Percentiles rank a stretch among this genome's conserved stretches.
Conservation (phyloP, 1,284 basidiomycete genomes). For the Lentinula novae-zelandiae region DNA sequence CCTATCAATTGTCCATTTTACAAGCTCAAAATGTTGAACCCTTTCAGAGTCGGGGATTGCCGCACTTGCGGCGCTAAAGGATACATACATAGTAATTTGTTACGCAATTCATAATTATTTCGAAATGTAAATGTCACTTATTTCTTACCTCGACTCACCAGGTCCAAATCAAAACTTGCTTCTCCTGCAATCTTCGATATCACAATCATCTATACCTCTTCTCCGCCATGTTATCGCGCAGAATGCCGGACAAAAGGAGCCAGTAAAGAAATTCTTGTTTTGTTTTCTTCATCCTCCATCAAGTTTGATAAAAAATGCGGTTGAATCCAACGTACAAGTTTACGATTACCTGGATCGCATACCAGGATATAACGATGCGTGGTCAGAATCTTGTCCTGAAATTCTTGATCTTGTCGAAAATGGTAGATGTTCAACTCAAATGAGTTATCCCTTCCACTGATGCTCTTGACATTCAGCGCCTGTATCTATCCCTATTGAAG, state of each 20-base stretch:
- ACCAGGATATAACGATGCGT: conserved; percentile 47
- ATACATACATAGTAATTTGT: background rate
- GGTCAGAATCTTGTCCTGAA: conserved; percentile 28
- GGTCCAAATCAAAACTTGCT: conserved; percentile 45
- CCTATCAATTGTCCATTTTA: too few species aligned
- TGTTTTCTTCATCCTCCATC: conserved; percentile 57
- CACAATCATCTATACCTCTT: conserved; percentile 60
- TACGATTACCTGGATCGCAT: conserved; percentile 52
- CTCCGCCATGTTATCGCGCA: conserved; percentile 40
- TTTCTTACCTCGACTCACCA: conserved; percentile 32
- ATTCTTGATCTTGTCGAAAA: conserved; percentile 40
- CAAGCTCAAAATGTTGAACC: too few species aligned
- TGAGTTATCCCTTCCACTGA: background rate
- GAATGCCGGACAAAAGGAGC: conserved; percentile 15
- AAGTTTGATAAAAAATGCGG: conserved; percentile 29
- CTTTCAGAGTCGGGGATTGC: too few species aligned
- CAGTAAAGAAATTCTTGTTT: conserved; percentile 43
- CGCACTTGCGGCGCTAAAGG: too few species aligned
- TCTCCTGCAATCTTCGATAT: conserved; percentile 61
- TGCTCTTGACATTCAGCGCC: conserved; percentile 19
- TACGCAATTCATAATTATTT: background rate
- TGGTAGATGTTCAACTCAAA: conserved; percentile 32
- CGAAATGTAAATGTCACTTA: conserved; percentile 20
- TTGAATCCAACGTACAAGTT: conserved; percentile 31
- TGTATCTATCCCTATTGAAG: conserved; percentile 41